Base-by-base conservation (phyloP, 2,329 filamentous ascomycete genomes). In the Grosmannia huntii region DNA sequence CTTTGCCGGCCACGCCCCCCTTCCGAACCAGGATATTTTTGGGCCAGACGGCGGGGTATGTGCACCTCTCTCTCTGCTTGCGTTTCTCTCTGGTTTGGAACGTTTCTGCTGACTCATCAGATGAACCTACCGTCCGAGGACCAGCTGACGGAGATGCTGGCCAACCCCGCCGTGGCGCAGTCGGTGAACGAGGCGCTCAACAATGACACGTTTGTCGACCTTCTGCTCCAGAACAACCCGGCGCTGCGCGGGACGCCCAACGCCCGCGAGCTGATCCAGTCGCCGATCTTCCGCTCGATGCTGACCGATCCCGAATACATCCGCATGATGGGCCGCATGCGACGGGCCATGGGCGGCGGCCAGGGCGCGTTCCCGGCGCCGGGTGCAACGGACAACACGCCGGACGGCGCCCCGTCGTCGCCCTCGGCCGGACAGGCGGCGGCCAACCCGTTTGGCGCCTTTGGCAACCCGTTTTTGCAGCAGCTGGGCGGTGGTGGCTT, bases 151-250 rank as follows among this genome's bases (percentile, higher is more conserved):
- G 81, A 84, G 63, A 87, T 96, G 83, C 84, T 99, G 66, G 84
- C 88, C 62, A 90, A 97, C 68, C 94, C 94, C 25, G 86, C 89
- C 68, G 85, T 95, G 59, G 83, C 89, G 62, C 86, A 90, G 64
- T 85, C 86, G 58, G 88, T 99, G 82, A 95, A 94, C 71, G 92
- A 96, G 72, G 90, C 91, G 41, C 86, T 99, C 70, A 89, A 91
- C 71, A 97, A 97, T 72, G 92, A 94, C n/a, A 82, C 85, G 21
- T 87, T 99, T 65, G 82, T 97, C 68, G 90, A 97, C 68, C 89
- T 95, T 81, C 89, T 97, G 81, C 90, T 99, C 65, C 84, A 94
- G 66, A 83, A 87, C 67, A 96, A 96, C 68, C 94, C 94, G 2
- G 86, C 90, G 79, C 76, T 90, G 21, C 81, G 85, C 65, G 80